Percentiles rank a stretch among this genome's conserved stretches.
Conservation (phyloP, 352 stramenopile genomes). For the Phytophthora idaei region DNA sequence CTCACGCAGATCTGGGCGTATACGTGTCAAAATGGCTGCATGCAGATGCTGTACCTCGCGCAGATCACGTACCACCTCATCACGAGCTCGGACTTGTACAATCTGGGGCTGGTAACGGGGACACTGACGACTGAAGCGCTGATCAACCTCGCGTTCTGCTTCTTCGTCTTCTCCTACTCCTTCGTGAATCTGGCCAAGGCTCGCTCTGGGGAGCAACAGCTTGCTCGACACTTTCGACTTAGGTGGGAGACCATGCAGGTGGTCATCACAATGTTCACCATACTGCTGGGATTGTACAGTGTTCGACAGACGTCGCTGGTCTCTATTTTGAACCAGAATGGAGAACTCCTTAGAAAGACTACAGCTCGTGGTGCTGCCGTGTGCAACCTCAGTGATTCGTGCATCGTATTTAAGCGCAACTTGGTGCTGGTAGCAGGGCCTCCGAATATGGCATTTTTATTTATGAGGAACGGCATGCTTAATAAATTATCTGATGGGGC, state of each 20-base stretch:
- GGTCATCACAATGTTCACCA: conserved; percentile 3
- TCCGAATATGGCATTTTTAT: too few relatives aligned
- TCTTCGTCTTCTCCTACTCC: conserved; percentile 26
- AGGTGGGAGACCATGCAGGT: conserved; percentile 24
- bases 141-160: conserved; percentile 11
- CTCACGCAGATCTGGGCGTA: conserved; percentile 33
- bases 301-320: too few relatives aligned
- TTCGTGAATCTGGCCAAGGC: conserved; percentile 22
- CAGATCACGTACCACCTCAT: conserved; percentile 32
- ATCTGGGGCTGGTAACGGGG: conserved; percentile 19
- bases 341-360: too few relatives aligned
- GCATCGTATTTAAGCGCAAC: too few relatives aligned
- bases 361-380: too few relatives aligned
- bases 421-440: too few relatives aligned
- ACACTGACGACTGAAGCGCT: conserved; percentile 20
- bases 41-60: conserved; percentile 23
- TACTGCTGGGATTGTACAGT: background rate
- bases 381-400: too few relatives aligned
- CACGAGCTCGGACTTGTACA: conserved; percentile 26
- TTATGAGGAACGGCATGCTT: too few relatives aligned
- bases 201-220: conserved; percentile 18
- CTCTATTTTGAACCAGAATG: too few relatives aligned
- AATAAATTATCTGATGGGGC: too few relatives aligned
- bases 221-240: conserved; percentile 15
- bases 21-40: conserved; percentile 19